These are phyloP conservation scores for Talaromyces adpressus DNA, from an alignment of 495 filamentous ascomycete genomes.

Conservation along the genomic window DNA sequence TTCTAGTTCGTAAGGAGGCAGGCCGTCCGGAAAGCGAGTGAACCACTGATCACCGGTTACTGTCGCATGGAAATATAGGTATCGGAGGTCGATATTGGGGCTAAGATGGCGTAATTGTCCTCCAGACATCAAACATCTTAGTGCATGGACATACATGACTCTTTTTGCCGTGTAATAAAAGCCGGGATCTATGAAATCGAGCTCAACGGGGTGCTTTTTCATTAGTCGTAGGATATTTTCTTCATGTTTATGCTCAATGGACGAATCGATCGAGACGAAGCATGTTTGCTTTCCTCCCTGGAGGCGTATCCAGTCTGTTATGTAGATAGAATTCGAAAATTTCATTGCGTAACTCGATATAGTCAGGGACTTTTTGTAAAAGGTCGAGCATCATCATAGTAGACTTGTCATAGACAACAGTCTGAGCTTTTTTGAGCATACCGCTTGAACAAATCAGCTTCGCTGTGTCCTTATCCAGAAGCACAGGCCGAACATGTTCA, in stretches of 20 bases:
- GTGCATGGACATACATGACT: neutral
- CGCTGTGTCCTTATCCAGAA: too few species aligned
- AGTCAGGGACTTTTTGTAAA: too few species aligned
- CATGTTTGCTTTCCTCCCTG: neutral
- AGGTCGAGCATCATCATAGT: too few species aligned
- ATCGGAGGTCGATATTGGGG: neutral
- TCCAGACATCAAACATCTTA: neutral
- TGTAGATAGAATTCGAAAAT: too few species aligned
- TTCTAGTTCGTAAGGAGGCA: neutral
- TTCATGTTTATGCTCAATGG: neutral
- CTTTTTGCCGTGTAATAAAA: conserved; percentile 5
- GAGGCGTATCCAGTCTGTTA: neutral
- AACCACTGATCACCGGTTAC: neutral
- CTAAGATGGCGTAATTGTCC: neutral
- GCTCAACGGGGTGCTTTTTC: neutral
- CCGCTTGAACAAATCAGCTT: too few species aligned
- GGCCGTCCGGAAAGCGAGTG: neutral
- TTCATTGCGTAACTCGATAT: too few species aligned
- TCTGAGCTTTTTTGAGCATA: too few species aligned
- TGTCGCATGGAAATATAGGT: neutral
- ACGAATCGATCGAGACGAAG: neutral
- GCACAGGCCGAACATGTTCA: too few species aligned
- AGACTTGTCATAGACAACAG: too few species aligned
- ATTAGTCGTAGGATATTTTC: neutral
- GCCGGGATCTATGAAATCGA: neutral